Evolutionary conservation across 1,284 basidiomycete species (phyloP), one percentile per base, ranked within the genome.

Genomic region (Apiotrichum akiyoshidainum): DNA sequence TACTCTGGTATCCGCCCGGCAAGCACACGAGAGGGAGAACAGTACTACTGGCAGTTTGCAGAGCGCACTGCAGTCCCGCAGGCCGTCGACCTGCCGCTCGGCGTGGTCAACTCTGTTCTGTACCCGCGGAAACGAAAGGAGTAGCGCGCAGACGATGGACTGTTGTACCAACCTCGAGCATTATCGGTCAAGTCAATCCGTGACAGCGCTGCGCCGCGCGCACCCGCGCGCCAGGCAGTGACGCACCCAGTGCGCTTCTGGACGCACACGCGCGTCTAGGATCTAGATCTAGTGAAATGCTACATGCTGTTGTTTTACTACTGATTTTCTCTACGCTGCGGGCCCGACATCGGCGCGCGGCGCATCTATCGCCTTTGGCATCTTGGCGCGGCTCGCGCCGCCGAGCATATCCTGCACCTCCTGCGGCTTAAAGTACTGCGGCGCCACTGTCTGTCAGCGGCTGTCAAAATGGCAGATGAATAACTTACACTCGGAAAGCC

Each of bases 341-440:
- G 48, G 48, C 5, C 48, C 48, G 48, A 50, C 48, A 2, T 50
- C 48, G 22, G 35, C 35, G 35, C 48, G 48, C 34, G 48, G 48
- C 35, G 22, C 34, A 14, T n/a, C 17, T 5, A 50, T 60, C 60
- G 65, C 64, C 61, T 92, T 92, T 14, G 90, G 92, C 90, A 94
- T 91, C 80, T 94, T 94, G 78, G 88, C 91, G 65, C 68, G 72
- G 59, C 91, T 72, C 22, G 71, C 89, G 17, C 87, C 87, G 11
- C 85, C 84, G 1, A 89, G 83, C 57, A 92, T 76, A 68, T 92
- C 86, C 66, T 96, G 91, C 55, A 95, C 79, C 73, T 95, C 92
- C 7, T 87, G 85, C 35, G 85, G 83, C 74, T 92, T 93, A 83
- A 94, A 96, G 76, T 92, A 95, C 75, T 96, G 92, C 1, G 92